Conservation (phyloP, 768 basidiomycete genomes). For the Gymnopilus junonius region DNA sequence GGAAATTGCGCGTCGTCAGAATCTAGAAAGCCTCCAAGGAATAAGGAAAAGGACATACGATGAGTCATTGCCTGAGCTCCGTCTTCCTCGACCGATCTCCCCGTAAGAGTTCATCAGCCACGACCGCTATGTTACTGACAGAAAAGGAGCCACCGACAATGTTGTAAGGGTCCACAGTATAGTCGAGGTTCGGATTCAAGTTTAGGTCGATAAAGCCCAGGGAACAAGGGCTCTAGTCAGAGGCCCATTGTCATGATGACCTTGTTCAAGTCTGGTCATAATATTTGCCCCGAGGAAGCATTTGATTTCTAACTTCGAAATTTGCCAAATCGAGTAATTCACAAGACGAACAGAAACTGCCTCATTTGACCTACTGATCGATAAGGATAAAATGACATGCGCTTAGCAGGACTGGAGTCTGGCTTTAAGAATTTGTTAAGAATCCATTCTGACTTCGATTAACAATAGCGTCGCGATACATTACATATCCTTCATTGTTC, state of each 20-base stretch:
- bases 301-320: constrained; percentile 7
- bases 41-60: constrained; percentile 33
- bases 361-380: constrained; percentile 2
- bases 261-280: constrained; percentile 4
- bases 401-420: neutral
- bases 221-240: constrained; percentile 1
- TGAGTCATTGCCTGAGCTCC: constrained; percentile 27
- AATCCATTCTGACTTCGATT: constrained; percentile 8
- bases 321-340: constrained; percentile 25
- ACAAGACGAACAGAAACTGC: constrained; percentile 4
- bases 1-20: neutral
- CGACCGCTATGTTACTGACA: neutral
- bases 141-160: neutral
- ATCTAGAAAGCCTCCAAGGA: neutral
- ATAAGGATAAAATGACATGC: constrained; percentile 8
- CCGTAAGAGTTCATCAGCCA: constrained; percentile 18
- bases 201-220: neutral
- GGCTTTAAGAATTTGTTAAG: neutral
- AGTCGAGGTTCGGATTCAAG: neutral
- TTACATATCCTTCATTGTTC: neutral
- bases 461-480: neutral
- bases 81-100: constrained; percentile 43
- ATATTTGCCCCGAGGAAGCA: constrained; percentile 1
- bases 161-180: neutral
- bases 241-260: constrained; percentile 6